These are phyloP conservation scores for Penstemon eatonii DNA, from an alignment of 257 asterid species.

Conservation along the genomic window DNA sequence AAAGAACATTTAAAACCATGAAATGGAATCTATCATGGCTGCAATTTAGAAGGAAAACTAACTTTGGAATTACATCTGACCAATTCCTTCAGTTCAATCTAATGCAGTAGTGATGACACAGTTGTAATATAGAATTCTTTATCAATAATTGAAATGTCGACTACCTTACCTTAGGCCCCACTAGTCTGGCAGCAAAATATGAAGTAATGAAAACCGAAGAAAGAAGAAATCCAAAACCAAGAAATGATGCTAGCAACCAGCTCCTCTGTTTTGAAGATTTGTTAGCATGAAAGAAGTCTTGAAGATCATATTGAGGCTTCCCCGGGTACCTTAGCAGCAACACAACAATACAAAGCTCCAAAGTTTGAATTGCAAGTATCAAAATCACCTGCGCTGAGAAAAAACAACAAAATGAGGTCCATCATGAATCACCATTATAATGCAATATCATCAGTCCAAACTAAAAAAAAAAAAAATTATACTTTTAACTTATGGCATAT, in stretches of 20 bases:
- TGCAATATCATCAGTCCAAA: conserved; percentile 10
- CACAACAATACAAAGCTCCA: conserved; percentile 61
- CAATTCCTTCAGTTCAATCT: background rate
- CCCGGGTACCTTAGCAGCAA: conserved; percentile 52
- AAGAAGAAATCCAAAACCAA: conserved; percentile 63
- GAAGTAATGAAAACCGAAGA: conserved; percentile 59
- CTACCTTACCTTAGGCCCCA: conserved; percentile 55
- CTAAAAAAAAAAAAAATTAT: background rate
- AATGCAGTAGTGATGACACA: background rate
- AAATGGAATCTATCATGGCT: background rate
- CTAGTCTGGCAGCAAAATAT: conserved; percentile 41
- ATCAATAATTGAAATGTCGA: background rate
- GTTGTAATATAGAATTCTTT: background rate
- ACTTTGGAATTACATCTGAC: background rate
- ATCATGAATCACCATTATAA: conserved; percentile 10
- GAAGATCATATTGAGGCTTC: conserved; percentile 54
- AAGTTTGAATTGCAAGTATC: conserved; percentile 51
- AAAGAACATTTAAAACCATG: background rate
- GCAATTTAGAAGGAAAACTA: background rate
- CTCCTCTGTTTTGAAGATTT: conserved; percentile 46
- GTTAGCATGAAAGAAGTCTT: conserved; percentile 49
- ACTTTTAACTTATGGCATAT: background rate
- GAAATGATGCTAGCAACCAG: conserved; percentile 58
- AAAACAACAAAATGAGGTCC: conserved; percentile 18
- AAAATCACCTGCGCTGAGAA: conserved; percentile 50